Evolutionary conservation across 179 eudicot genomes (phyloP).

Genomic region (Silene vulgaris): DNA sequence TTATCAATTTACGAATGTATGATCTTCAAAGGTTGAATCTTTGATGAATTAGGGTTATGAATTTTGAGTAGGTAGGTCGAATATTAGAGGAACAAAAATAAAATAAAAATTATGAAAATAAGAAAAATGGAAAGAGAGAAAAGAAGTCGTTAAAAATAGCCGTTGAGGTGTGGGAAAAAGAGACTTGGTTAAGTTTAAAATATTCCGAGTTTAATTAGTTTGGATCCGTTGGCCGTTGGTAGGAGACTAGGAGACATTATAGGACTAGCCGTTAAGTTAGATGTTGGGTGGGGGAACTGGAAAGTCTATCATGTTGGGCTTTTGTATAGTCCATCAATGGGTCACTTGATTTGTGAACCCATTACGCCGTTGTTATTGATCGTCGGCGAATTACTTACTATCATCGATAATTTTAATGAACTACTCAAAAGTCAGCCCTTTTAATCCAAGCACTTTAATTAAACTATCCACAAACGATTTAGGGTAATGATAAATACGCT

Average conservation of each 20-base stretch:
- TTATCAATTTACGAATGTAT: background rate
- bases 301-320: no score
- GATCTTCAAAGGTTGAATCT: background rate
- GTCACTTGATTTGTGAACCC: no score
- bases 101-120: conserved; percentile 7
- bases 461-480: no score
- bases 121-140: background rate
- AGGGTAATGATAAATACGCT: no score
- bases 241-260: background rate
- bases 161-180: conserved; percentile 23
- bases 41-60: conserved; percentile 10
- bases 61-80: conserved; percentile 19
- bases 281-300: background rate
- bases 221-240: conserved; percentile 13
- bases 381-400: no score
- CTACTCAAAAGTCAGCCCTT: no score
- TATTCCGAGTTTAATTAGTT: background rate
- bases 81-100: background rate
- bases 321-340: no score
- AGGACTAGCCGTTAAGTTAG: conserved; percentile 19
- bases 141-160: conserved; percentile 30
- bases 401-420: no score
- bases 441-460: no score
- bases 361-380: no score
- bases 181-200: background rate